Percentiles rank a stretch among this genome's conserved stretches.
Conservation (phyloP, 129 eudicot species). For the Heracleum sosnowskyi region DNA sequence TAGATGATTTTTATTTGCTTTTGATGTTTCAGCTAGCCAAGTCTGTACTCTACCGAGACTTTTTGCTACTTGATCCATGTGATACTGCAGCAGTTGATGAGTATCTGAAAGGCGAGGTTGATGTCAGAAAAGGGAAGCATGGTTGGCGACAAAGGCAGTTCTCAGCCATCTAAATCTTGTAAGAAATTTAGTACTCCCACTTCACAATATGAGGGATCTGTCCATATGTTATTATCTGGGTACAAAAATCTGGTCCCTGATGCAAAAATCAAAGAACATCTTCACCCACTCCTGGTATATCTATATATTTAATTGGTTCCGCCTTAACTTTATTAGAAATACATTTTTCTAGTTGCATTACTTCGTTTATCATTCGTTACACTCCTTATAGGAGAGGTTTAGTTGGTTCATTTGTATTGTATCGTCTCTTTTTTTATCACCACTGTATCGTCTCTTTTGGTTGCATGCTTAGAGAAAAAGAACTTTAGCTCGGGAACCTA, state of each 20-base stretch:
- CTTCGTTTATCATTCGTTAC: background rate
- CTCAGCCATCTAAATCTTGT: too few species aligned
- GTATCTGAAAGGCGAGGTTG: slow-evolving; percentile 37
- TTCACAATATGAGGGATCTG: slow-evolving; percentile 28
- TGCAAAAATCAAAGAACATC: slow-evolving; percentile 28
- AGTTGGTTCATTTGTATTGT: too few species aligned
- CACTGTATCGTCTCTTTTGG: background rate
- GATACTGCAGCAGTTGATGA: slow-evolving; percentile 59
- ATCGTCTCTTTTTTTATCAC: too few species aligned
- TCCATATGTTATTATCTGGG: slow-evolving; percentile 37
- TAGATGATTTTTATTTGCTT: background rate
- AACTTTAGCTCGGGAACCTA: too few species aligned
- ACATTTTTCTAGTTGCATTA: background rate
- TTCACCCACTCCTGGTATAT: slow-evolving; percentile 70
- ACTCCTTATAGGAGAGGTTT: too few species aligned
- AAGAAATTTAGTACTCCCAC: background rate
- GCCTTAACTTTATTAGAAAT: background rate
- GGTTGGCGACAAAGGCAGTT: slow-evolving; percentile 12
- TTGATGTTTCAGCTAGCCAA: slow-evolving; percentile 66
- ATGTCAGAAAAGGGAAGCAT: background rate
- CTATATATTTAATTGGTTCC: background rate
- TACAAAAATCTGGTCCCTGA: slow-evolving; percentile 49
- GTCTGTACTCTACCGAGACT: slow-evolving; percentile 65
- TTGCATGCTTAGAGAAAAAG: background rate
- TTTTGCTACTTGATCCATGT: slow-evolving; percentile 59